phyloP scores from a whole-genome alignment of 495 filamentous ascomycete genomes.

The Pseudoneurospora amorphoporcata region DNA sequence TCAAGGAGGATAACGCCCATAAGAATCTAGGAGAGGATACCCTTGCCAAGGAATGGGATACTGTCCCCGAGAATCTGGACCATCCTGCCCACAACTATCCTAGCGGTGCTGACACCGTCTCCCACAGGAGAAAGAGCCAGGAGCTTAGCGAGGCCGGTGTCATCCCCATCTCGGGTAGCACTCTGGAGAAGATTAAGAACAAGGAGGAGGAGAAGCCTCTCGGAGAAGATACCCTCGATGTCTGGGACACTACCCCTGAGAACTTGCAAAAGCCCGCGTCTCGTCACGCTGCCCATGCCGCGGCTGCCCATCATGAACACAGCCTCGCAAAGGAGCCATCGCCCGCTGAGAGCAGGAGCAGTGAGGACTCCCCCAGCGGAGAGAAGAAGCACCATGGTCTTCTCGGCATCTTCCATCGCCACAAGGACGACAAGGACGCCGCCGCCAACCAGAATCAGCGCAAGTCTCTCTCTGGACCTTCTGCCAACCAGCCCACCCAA shows the following conservation, averaged over 20 bases:
- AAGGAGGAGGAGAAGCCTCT: not conserved
- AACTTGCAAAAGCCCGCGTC: not conserved
- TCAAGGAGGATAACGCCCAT: no score
- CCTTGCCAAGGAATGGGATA: constrained; percentile 1
- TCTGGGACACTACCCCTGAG: not conserved
- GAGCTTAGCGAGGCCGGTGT: not conserved
- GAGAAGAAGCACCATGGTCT: constrained; percentile 18
- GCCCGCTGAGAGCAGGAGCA: not conserved
- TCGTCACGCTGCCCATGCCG: not conserved
- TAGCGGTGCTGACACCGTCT: not conserved
- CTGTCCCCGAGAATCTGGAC: not conserved
- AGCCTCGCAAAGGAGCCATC: not conserved
- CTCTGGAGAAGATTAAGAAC: not conserved
- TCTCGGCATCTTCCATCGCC: constrained; percentile 21
- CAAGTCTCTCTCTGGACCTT: not conserved
- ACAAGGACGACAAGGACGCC: constrained; percentile 15
- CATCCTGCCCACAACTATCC: not conserved
- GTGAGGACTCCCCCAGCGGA: not conserved
- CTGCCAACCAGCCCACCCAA: not conserved
- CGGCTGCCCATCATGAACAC: not conserved
- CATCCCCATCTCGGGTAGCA: not conserved
- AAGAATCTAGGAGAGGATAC: constrained; percentile 3
- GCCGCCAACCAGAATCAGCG: not conserved
- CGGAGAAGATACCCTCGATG: not conserved
- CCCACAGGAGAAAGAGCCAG: not conserved